Conservation (phyloP, 441 rosid genomes). For the Erysimum cheiri region DNA sequence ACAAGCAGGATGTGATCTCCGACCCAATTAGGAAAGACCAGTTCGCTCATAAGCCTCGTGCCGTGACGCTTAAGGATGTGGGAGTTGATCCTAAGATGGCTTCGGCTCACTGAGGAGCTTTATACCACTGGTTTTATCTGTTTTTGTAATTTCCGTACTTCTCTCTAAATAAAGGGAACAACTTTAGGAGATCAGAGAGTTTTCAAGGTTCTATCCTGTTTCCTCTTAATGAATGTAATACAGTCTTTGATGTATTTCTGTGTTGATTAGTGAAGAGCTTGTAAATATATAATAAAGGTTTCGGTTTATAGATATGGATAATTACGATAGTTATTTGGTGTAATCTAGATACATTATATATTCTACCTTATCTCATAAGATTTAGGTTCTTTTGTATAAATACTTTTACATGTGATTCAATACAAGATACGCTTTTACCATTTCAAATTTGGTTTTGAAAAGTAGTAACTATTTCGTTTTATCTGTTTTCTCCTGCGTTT, state of each 20-base stretch:
- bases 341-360: no score
- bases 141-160: conserved; percentile 39
- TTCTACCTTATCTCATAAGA: no score
- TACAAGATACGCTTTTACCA: no score
- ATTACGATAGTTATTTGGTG: no score
- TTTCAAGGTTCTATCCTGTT: conserved; percentile 43
- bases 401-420: no score
- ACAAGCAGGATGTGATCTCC: conserved; percentile 35
- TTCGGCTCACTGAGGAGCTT: conserved; percentile 54
- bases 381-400: no score
- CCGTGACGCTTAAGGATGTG: conserved; percentile 54
- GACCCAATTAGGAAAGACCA: conserved; percentile 48
- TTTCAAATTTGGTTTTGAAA: neutral
- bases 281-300: neutral
- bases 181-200: no score
- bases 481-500: no score
- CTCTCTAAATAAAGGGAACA: neutral
- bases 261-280: neutral
- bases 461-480: no score
- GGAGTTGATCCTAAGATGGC: conserved; percentile 54
- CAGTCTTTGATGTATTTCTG: conserved; percentile 1
- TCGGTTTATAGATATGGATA: no score
- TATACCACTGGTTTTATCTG: conserved; percentile 53
- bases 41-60: conserved; percentile 44
- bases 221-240: conserved; percentile 50